A percentile compares a stretch with the other conserved stretches of the same genome.
Conservation (phyloP, 2,329 filamentous ascomycete genomes). For the Fusarium luffae region DNA sequence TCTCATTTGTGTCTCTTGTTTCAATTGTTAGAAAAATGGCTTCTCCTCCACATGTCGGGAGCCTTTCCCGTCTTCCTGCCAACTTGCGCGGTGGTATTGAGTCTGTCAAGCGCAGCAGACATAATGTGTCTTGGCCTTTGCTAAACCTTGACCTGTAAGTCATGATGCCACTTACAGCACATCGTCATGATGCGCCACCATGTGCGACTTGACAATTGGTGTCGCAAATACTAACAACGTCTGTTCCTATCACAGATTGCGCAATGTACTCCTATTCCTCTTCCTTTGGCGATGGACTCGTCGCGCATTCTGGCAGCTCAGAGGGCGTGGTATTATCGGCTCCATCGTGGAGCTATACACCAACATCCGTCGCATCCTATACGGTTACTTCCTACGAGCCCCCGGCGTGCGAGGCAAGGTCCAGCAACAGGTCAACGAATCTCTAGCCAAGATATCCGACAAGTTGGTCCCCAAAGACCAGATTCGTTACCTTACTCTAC, state of each 20-base stretch:
- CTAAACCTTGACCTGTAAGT: constrained; percentile 77
- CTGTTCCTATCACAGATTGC: constrained; percentile 67
- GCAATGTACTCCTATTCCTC: constrained; percentile 88
- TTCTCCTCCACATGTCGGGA: constrained; percentile 62
- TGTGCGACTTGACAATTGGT: neutral
- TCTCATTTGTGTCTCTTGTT: constrained; percentile 3
- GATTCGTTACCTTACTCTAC: constrained; percentile 79
- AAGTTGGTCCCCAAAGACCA: constrained; percentile 84
- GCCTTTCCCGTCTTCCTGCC: constrained; percentile 75
- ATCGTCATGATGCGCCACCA: constrained; percentile 2
- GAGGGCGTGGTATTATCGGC: constrained; percentile 87
- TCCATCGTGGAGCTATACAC: constrained; percentile 80
- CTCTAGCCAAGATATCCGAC: constrained; percentile 80
- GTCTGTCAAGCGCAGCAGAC: constrained; percentile 67
- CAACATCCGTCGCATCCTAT: constrained; percentile 76
- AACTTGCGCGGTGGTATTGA: constrained; percentile 76
- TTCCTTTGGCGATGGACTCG: constrained; percentile 88
- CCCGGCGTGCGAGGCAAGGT: constrained; percentile 90
- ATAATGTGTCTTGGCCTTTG: constrained; percentile 66
- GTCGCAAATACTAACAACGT: neutral
- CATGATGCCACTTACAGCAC: constrained; percentile 2
- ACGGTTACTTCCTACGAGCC: constrained; percentile 85
- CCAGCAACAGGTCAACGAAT: constrained; percentile 82
- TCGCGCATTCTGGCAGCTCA: constrained; percentile 83
- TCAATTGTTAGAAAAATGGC: constrained; percentile 16